Evolutionary conservation across 768 basidiomycete genomes (phyloP), one percentile per base, ranked within the genome.

Genomic region (Russula emetica): DNA sequence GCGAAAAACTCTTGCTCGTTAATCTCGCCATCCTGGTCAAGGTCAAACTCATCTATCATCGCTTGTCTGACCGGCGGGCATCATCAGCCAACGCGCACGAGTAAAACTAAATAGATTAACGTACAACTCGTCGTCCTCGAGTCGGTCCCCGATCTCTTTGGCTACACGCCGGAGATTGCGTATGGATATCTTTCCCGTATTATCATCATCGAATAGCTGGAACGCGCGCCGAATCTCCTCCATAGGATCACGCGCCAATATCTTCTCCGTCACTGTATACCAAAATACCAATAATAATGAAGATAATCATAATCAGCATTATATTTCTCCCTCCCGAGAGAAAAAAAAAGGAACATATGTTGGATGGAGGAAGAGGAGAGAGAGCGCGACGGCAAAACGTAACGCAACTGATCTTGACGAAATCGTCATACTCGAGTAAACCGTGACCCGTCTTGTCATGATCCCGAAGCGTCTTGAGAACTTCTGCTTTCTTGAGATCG

Each of bases 11-110:
- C 97, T 72, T 92, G 86, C 73, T 95, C 90, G 72, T 86, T 94
- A 74, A 98, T 98, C 78, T 96, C 96, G 32, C 95, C 94, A 69
- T 99, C 97, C 74, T 94, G 88, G 77, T 99, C 97, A 28, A 99
- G 85, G 75, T 99, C 97, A 72, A 99, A 99, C 76, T 99, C 97
- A 71, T 99, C 97, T 72, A 99, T 99, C 97, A 99, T 99, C 26
- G 97, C 97, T 85, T 98, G 94, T 69, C 96, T 98, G 69, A 8
- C 58, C n/a, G 49, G 47, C 50, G 42, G 45, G 8, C 30, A 30
- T 5, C 10, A 22, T 57, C n/a, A 56, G 55, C 14, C 8, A 28
- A 36, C 9, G 1, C 32, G 65, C 54, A 44, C 4, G 24, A 50
- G 7, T 3, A 63, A 58, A 42, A 50, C 45, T 68, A 58, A 58